Evolutionary conservation across 1,284 basidiomycete genomes (phyloP).

Genomic region (Cystobasidium sp.): DNA sequence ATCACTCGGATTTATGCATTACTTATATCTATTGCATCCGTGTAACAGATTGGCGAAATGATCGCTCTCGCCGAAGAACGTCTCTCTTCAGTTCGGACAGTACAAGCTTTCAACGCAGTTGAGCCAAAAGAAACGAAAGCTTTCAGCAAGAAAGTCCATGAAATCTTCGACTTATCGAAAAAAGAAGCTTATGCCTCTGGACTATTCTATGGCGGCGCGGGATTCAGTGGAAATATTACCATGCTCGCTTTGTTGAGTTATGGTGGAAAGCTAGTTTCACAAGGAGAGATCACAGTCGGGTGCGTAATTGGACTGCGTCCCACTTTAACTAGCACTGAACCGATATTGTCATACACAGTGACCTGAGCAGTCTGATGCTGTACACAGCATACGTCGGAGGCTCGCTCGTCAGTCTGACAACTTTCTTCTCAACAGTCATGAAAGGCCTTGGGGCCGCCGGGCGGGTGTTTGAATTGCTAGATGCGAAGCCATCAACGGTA

Average conservation of each 20-base stretch:
- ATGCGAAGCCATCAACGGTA: slow-evolving; percentile 64
- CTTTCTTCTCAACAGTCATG: slow-evolving; percentile 60
- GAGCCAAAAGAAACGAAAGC: slow-evolving; percentile 68
- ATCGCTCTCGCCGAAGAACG: slow-evolving; percentile 77
- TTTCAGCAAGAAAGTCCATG: slow-evolving; percentile 65
- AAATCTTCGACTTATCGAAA: slow-evolving; percentile 75
- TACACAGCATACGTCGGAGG: slow-evolving; percentile 90
- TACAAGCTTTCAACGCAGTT: slow-evolving; percentile 84
- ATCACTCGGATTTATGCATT: slow-evolving; percentile 76
- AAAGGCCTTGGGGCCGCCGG: slow-evolving; percentile 87
- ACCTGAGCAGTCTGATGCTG: slow-evolving; percentile 84
- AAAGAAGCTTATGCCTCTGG: slow-evolving; percentile 90
- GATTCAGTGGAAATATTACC: slow-evolving; percentile 75
- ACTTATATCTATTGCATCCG: slow-evolving; percentile 10
- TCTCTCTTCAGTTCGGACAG: slow-evolving; percentile 87
- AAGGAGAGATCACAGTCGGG: slow-evolving; percentile 84
- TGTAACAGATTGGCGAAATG: slow-evolving; percentile 48
- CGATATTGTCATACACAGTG: slow-evolving; percentile 53
- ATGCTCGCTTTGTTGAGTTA: slow-evolving; percentile 88
- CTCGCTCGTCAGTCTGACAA: slow-evolving; percentile 54
- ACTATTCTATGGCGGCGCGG: slow-evolving; percentile 74
- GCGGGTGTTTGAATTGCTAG: slow-evolving; percentile 90
- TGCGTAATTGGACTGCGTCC: slow-evolving; percentile 1
- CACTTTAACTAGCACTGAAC: background rate
- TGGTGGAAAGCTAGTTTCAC: slow-evolving; percentile 87